Evolutionary conservation across 345 rosid genomes (phyloP), one percentile per base, ranked within the genome.

Genomic region (Sisymbrium altissimum): DNA sequence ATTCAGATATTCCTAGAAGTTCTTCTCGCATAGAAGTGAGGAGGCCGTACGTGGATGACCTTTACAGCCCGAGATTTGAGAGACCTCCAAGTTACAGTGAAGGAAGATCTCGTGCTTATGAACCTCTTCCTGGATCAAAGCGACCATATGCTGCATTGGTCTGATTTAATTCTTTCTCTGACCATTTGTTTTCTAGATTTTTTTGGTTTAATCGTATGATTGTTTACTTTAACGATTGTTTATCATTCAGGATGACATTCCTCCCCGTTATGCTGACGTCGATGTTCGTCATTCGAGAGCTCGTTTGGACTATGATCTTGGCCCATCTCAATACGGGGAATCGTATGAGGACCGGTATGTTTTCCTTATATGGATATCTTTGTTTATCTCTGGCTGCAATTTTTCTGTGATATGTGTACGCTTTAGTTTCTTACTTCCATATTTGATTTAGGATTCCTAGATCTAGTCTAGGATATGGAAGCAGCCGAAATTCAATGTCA

Each of bases 71-170:
- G 36, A 90, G 97, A 83, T 86, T 82, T 68, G 98, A 95, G 68
- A 88, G 99, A 78, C 91, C 89, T 81, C 67, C 76, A 64, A 85
- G 83, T 78, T 95, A 87, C 66, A 86, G 85, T 59, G 98, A 92
- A 73, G 89, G 86, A 14, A 91, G 87, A 75, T 76, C 83, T 19
- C 97, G 96, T 80, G 98, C 86, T 74, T 95, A 92, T 81, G 98
- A 88, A 53, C 62, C 96, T 44, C 61, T 95, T 40, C 81, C 97
- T 61, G 97, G 97, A 55, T 87, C 98, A 65, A 95, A 95, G 81
- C 90, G 98, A 54, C 92, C 94, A 53, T 95, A 88, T 81, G 74
- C 90, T 69, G 83, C 88, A 14, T 41, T 95, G 96, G 99, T 92
- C 29, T 73, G 89, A 80, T 33, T 65, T 57, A 45, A n/a, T 70